Base-by-base conservation (phyloP, 2,329 filamentous ascomycete genomes). In the Delphinella strobiligena region DNA sequence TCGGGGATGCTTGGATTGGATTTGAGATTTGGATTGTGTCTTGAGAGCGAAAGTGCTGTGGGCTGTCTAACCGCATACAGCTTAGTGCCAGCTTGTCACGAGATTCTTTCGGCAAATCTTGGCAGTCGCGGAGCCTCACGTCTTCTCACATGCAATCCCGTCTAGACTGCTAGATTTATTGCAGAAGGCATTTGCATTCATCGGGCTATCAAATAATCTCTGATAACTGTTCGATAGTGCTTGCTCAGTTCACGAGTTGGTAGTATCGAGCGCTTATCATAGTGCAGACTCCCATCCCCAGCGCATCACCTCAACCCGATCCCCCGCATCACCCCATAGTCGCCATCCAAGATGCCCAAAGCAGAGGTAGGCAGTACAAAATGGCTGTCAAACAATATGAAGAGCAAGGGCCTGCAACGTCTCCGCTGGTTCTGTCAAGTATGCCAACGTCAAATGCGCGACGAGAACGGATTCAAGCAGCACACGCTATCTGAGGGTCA, bases 341-440 rank as follows among this genome's bases (percentile, higher is more conserved):
- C 22, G 12, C 7, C 22, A 9, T n/a, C 5, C 19, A 41, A 3
- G 17, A 43, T 43, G 41, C 36, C 36, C 29, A 85, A 84, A 68
- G 91, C 91, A 53, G 91, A 96, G 68, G 79, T 85, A 39, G 91
- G 91, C 47, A 84, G 80, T 41, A 86, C 81, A n/a, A 96, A 95
- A 65, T 75, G 85, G 59, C 73, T 96, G 44, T 78, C 75, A 62
- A 96, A 96, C 66, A 82, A 87, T 64, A 80, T 94, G 67, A 95
- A 94, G 64, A 74, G 77, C 47, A 82, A 85, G 59, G 79, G 78
- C 31, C 61, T 78, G 12, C 82, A 91, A 54, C 74, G 89, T 5
- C 69, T 98, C 39, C 75, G 89, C 58, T 98, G 86, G 83, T 96
- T 88, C 65, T 95, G 88, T 56, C 70, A 71, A 56, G 75, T 82